phyloP scores from a whole-genome alignment of 2,329 filamentous ascomycete species.

The Chaetomium strumarium region DNA sequence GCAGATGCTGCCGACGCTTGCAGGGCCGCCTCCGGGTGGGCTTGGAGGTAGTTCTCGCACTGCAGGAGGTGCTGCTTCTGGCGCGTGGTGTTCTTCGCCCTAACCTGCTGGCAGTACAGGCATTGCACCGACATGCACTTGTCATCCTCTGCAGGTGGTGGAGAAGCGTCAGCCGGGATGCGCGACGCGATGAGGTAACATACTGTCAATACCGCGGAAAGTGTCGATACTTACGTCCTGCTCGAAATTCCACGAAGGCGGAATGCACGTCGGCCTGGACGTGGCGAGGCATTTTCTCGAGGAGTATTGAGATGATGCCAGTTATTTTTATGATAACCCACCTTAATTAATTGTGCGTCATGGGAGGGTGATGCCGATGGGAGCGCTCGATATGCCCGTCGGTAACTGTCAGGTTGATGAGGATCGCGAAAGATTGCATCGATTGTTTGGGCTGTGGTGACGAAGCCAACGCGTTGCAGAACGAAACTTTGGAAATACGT shows the following conservation, averaged over 20 bases:
- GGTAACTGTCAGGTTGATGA: not conserved
- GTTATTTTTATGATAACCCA: not conserved
- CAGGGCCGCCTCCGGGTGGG: slow-evolving; percentile 21
- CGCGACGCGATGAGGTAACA: slow-evolving; percentile 4
- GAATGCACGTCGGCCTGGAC: slow-evolving; percentile 22
- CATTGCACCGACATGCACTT: slow-evolving; percentile 24
- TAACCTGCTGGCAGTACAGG: slow-evolving; percentile 21
- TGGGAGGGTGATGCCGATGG: not conserved
- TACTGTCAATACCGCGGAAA: slow-evolving; percentile 5
- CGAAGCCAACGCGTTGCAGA: not conserved
- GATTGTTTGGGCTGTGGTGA: not conserved
- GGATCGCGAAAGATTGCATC: not conserved
- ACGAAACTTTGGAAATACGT: slow-evolving; percentile 17
- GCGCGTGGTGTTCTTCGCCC: slow-evolving; percentile 26
- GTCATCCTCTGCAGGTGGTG: slow-evolving; percentile 8
- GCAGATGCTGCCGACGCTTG: slow-evolving; percentile 13
- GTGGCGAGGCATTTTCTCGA: slow-evolving; percentile 19
- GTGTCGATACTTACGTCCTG: slow-evolving; percentile 13
- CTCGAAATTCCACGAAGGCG: slow-evolving; percentile 22
- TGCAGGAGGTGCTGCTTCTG: slow-evolving; percentile 24
- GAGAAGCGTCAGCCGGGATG: slow-evolving; percentile 9
- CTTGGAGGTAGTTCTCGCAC: slow-evolving; percentile 22
- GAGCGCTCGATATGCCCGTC: not conserved
- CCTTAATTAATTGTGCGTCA: not conserved
- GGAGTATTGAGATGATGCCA: no score